Evolutionary conservation across 1,284 basidiomycete species (phyloP), one percentile per base, ranked within the genome.

Genomic region (Ganoderma multipileum): DNA sequence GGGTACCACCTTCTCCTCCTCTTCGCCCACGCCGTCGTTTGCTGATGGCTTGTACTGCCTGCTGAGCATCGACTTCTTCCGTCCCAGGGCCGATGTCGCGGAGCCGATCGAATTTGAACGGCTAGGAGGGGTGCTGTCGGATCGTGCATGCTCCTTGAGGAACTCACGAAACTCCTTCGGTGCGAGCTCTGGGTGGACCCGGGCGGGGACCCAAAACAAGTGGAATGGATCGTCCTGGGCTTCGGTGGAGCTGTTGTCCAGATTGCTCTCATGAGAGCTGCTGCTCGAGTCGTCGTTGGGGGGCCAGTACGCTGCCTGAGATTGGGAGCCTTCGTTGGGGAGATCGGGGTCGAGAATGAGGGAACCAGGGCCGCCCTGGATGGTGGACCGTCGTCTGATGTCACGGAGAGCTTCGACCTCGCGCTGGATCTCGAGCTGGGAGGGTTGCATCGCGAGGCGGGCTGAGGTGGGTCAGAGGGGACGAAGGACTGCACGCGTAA

Each of bases 151-250:
- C 75, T 98, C 94, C 80, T 97, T 95, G 74, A 99, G 89, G 78
- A 99, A 98, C 36, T 91, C 91, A 68, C 95, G 91, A 81, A 99
- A 99, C 81, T 99, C 96, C 63, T 91, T 91, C 12, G 98, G 98
- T 1, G 97, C 97, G 77, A 99, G 94, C 83, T 99, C 97, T 26
- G 97, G 98, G 79, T 99, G 97, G 28, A 98, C 85, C 66, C 93
- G 90, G 18, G 97, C 97, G 50, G 97, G 97, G 20, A 99, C 95
- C 97, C 97, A 99, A 84, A 98, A 99, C 69, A 98, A 89, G 80
- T 95, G 91, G 76, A 90, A 89, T 11, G 92, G 91, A 82, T 95
- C 93, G 75, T 92, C 90, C 80, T 68, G 68, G 1, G 66, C 66
- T 26, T 61, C 61, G 50, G 63, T 68, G 20, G 72, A 67, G 54